Percentiles rank a stretch among this genome's conserved stretches.
Conservation (phyloP, 495 filamentous ascomycete genomes). For the Hypoxylon crocopeplum region DNA sequence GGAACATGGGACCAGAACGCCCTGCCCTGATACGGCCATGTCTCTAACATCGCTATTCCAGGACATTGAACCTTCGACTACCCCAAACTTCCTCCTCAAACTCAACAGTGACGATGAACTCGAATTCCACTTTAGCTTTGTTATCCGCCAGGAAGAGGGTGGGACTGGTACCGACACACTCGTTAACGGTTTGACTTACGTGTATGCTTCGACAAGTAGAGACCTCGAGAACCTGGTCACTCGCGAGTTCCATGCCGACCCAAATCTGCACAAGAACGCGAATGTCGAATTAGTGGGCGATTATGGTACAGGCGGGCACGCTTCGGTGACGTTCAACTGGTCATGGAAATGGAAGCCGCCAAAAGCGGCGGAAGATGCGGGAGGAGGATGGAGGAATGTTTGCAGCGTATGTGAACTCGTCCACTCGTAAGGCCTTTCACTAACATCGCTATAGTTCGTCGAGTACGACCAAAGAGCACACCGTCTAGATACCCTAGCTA, state of each 20-base stretch:
- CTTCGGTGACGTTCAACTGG: slow-evolving; percentile 92
- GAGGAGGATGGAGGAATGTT: slow-evolving; percentile 91
- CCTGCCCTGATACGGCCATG: neutral
- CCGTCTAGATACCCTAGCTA: slow-evolving; percentile 82
- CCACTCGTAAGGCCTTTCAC: slow-evolving; percentile 12
- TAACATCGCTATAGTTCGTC: slow-evolving; percentile 67
- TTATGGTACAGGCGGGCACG: slow-evolving; percentile 77
- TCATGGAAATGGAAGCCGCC: slow-evolving; percentile 96
- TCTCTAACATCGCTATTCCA: slow-evolving; percentile 45
- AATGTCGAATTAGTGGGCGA: slow-evolving; percentile 94
- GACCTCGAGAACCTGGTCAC: slow-evolving; percentile 94
- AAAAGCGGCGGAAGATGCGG: slow-evolving; percentile 79
- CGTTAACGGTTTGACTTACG: slow-evolving; percentile 90
- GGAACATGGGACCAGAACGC: slow-evolving; percentile 2
- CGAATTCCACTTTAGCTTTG: slow-evolving; percentile 88
- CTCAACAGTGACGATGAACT: slow-evolving; percentile 90
- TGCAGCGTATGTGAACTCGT: slow-evolving; percentile 71
- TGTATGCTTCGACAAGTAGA: slow-evolving; percentile 81
- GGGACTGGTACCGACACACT: slow-evolving; percentile 69
- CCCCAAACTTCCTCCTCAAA: slow-evolving; percentile 83
- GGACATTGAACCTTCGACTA: slow-evolving; percentile 77
- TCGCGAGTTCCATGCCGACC: slow-evolving; percentile 94
- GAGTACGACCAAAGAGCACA: slow-evolving; percentile 96
- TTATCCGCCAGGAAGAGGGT: slow-evolving; percentile 74
- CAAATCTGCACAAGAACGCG: slow-evolving; percentile 95